Evolutionary conservation across 495 filamentous ascomycete species (phyloP).

Genomic region (Acidiella bohemica): DNA sequence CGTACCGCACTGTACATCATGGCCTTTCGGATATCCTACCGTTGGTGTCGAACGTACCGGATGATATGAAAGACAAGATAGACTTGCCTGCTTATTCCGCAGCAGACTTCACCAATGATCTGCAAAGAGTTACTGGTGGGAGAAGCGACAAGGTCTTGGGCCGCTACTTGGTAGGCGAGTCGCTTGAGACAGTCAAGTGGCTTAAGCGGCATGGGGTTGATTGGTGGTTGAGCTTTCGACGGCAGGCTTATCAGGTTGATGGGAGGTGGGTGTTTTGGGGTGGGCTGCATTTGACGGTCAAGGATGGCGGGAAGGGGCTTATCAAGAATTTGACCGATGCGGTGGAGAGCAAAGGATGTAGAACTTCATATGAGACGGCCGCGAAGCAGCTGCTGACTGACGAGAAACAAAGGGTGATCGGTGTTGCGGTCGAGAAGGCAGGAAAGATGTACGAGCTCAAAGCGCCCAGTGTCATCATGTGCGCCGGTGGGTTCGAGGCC

Average conservation of each 20-base stretch:
- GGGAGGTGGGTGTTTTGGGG: conserved; percentile 49
- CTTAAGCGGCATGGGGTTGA: conserved; percentile 37
- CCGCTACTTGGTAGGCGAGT: conserved; percentile 35
- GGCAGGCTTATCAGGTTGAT: conserved; percentile 45
- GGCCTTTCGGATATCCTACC: conserved; percentile 37
- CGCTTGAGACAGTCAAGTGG: conserved; percentile 39
- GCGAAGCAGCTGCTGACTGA: conserved; percentile 32
- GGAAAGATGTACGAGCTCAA: conserved; percentile 25
- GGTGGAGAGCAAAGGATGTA: conserved; percentile 31
- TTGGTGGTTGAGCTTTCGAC: conserved; percentile 46
- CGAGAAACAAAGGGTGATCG: conserved; percentile 27
- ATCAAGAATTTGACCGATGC: conserved; percentile 34
- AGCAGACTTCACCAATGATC: conserved; percentile 35
- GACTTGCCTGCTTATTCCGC: conserved; percentile 36
- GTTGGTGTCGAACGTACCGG: conserved; percentile 37
- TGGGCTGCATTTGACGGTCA: conserved; percentile 41
- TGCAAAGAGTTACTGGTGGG: conserved; percentile 37
- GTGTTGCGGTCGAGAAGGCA: conserved; percentile 26
- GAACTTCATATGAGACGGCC: conserved; percentile 33
- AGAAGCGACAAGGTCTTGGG: conserved; percentile 35
- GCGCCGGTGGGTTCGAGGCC: conserved; percentile 49
- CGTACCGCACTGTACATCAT: conserved; percentile 36
- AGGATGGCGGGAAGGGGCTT: conserved; percentile 46
- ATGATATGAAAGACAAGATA: conserved; percentile 26
- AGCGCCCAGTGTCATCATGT: conserved; percentile 37